Evolutionary conservation across 2,329 filamentous ascomycete species (phyloP).

Genomic region (Colletotrichum lindemuthianum): DNA sequence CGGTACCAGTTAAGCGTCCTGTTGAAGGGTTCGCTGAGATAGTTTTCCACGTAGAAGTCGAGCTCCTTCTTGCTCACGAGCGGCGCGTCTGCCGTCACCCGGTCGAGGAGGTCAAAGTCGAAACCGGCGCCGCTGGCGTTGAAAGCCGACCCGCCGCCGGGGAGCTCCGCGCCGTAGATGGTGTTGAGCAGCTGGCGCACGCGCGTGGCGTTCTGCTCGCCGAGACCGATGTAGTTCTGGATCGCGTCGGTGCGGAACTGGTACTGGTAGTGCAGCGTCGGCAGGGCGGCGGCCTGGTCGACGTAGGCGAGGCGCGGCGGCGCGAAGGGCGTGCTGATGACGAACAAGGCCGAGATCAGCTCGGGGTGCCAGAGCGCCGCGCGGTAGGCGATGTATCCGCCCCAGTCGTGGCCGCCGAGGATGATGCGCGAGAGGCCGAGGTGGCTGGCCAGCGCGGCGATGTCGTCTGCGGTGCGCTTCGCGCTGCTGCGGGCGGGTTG

Average conservation of each 20-base stretch:
- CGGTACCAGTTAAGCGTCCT: conserved; percentile 93
- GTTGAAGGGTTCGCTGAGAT: conserved; percentile 74
- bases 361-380: conserved; percentile 74
- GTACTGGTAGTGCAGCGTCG: conserved; percentile 80
- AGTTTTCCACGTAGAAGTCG: conserved; percentile 81
- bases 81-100: conserved; percentile 59
- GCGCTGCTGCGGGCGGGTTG: conserved; percentile 67
- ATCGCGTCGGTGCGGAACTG: conserved; percentile 73
- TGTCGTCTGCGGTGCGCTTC: conserved; percentile 76
- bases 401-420: conserved; percentile 87
- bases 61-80: conserved; percentile 76
- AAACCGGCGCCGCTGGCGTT: conserved; percentile 64
- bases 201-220: conserved; percentile 63
- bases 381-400: conserved; percentile 76
- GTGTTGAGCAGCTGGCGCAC: conserved; percentile 73
- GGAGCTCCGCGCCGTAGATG: conserved; percentile 71
- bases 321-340: conserved; percentile 76
- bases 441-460: conserved; percentile 72
- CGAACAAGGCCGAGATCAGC: conserved; percentile 75
- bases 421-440: conserved; percentile 64
- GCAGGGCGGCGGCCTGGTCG: conserved; percentile 66
- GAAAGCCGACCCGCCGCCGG: conserved; percentile 64
- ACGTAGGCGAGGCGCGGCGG: conserved; percentile 61
- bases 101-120: conserved; percentile 64
- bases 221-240: conserved; percentile 25